Evolutionary conservation across 1,139 yeast genomes (phyloP).

Genomic region (Suhomyces kunorum): DNA sequence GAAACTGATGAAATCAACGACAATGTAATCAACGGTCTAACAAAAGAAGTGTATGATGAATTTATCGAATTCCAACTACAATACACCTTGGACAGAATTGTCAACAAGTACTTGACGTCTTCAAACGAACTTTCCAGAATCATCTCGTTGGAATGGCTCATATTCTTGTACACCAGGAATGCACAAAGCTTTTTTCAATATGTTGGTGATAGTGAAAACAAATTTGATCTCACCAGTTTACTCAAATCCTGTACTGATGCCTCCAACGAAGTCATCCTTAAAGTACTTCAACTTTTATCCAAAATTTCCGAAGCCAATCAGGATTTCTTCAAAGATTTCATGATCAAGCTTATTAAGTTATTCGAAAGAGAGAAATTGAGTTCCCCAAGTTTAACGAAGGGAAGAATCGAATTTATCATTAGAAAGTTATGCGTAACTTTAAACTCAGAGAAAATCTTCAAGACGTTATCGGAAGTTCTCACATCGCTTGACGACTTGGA

Average conservation of each 20-base stretch:
- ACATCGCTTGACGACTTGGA: slow-evolving; percentile 56
- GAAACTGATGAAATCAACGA: slow-evolving; percentile 15
- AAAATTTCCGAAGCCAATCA: slow-evolving; percentile 82
- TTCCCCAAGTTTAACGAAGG: slow-evolving; percentile 44
- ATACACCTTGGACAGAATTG: slow-evolving; percentile 36
- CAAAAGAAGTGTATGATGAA: slow-evolving; percentile 42
- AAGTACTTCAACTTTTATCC: slow-evolving; percentile 74
- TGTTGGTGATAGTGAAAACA: slow-evolving; percentile 24
- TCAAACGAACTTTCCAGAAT: slow-evolving; percentile 75
- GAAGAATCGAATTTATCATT: slow-evolving; percentile 79
- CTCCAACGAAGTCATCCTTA: slow-evolving; percentile 79
- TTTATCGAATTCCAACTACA: slow-evolving; percentile 43
- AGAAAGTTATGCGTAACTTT: slow-evolving; percentile 81
- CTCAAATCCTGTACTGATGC: slow-evolving; percentile 83
- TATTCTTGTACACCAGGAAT: slow-evolving; percentile 74
- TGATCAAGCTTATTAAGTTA: slow-evolving; percentile 66
- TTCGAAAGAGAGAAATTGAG: slow-evolving; percentile 49
- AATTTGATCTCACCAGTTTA: slow-evolving; percentile 68
- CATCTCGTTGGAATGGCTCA: slow-evolving; percentile 89
- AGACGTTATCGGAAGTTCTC: slow-evolving; percentile 76
- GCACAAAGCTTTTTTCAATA: slow-evolving; percentile 61
- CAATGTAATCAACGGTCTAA: slow-evolving; percentile 33
- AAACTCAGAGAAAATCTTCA: slow-evolving; percentile 80
- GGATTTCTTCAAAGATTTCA: slow-evolving; percentile 73
- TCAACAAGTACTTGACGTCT: slow-evolving; percentile 39